Conservation (phyloP, 2,329 filamentous ascomycete genomes). For the Colletotrichum camelliae region DNA sequence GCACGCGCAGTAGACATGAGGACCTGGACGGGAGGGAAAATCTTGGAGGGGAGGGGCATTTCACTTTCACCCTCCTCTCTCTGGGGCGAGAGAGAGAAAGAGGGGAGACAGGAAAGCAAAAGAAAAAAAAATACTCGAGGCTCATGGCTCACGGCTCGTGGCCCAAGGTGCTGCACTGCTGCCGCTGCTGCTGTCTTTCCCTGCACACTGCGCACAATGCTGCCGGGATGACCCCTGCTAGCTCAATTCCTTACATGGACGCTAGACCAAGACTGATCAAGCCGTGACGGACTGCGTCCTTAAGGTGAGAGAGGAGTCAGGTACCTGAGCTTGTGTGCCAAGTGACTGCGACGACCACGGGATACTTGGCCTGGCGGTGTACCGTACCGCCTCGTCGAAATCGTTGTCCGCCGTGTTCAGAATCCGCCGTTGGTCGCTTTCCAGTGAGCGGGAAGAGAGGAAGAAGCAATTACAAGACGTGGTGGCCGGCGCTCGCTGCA, state of each 20-base stretch:
- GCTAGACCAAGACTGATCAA: conserved; percentile 8
- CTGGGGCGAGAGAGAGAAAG: too few relatives aligned
- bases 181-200: neutral
- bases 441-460: neutral
- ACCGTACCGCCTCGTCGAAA: neutral
- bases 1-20: neutral
- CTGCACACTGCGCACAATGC: neutral
- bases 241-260: conserved; percentile 25
- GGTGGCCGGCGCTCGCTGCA: neutral
- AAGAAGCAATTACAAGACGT: neutral
- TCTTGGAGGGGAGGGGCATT: neutral
- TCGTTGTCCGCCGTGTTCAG: neutral
- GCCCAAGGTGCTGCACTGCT: neutral
- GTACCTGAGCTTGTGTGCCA: conserved; percentile 13
- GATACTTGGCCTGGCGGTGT: conserved; percentile 8
- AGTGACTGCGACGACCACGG: neutral
- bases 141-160: neutral
- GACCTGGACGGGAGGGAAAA: neutral
- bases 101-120: neutral
- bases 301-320: conserved; percentile 4
- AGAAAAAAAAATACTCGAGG: neutral
- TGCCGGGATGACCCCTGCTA: conserved; percentile 31
- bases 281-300: conserved; percentile 10
- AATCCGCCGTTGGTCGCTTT: neutral
- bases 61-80: neutral